Percentiles rank a stretch among this genome's conserved stretches.
phyloP scores from a whole-genome alignment of 352 stramenopile genomes.

The Phytophthora niederhauseri region DNA sequence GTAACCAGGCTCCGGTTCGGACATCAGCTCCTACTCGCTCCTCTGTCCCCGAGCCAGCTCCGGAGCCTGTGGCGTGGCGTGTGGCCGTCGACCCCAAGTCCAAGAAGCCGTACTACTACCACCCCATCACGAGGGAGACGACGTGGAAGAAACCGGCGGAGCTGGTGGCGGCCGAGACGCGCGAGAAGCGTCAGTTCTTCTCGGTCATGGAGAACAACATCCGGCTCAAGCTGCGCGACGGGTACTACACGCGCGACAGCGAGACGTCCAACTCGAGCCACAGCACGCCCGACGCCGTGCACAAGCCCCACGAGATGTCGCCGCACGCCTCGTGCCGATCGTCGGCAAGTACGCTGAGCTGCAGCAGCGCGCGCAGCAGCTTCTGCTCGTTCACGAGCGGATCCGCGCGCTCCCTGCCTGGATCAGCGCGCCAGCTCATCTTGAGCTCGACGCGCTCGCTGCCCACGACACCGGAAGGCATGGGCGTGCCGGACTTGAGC shows the following conservation, averaged over 20 bases:
- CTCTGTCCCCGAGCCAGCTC: conserved; percentile 4
- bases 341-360: conserved; percentile 45
- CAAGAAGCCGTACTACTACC: conserved; percentile 98
- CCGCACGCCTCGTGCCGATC: conserved; percentile 36
- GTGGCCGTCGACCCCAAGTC: conserved; percentile 83
- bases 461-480: conserved; percentile 53
- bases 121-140: conserved; percentile 95
- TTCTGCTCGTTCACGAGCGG: conserved; percentile 34
- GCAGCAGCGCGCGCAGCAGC: conserved; percentile 41
- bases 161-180: conserved; percentile 79
- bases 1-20: conserved; percentile 3
- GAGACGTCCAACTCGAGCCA: conserved; percentile 35
- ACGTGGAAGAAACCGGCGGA: conserved; percentile 96
- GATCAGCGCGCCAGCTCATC: conserved; percentile 34
- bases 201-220: conserved; percentile 97
- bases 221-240: conserved; percentile 76
- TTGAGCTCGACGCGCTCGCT: conserved; percentile 46
- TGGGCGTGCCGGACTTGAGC: conserved; percentile 23
- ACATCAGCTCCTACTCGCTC: conserved; percentile 17
- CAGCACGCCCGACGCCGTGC: conserved; percentile 29
- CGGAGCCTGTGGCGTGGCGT: conserved; percentile 64
- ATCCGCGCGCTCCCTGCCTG: conserved; percentile 33
- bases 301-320: conserved; percentile 35
- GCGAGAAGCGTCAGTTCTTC: conserved; percentile 93
- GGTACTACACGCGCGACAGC: conserved; percentile 62